Percentiles rank a stretch among this genome's conserved stretches.
These are phyloP conservation scores for Cercospora janseana DNA, from an alignment of 2,329 filamentous ascomycete genomes.

Conservation along the genomic window DNA sequence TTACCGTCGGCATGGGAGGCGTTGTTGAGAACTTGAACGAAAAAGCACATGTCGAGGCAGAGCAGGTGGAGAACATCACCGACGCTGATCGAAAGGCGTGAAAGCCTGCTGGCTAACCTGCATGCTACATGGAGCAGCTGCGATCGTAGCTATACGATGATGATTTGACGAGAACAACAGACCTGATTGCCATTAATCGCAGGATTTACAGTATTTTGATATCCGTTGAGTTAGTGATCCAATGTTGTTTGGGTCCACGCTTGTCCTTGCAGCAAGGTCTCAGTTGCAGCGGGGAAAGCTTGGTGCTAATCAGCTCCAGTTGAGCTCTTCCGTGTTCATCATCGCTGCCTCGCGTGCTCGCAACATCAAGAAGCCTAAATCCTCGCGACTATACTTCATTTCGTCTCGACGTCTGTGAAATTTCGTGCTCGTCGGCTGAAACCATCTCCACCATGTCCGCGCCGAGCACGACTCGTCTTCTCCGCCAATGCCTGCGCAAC, in stretches of 20 bases:
- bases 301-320: too few species aligned
- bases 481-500: constrained; percentile 27
- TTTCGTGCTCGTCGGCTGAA: not conserved
- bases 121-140: not conserved
- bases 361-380: not conserved
- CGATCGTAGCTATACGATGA: not conserved
- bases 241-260: too few species aligned
- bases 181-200: too few species aligned
- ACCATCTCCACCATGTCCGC: constrained; percentile 27
- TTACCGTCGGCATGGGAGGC: constrained; percentile 30
- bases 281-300: too few species aligned
- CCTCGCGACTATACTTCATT: not conserved
- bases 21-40: constrained; percentile 28
- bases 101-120: not conserved
- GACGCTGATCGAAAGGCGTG: constrained; percentile 22
- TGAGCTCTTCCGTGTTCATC: too few species aligned
- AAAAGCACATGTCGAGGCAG: constrained; percentile 29
- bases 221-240: too few species aligned
- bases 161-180: too few species aligned
- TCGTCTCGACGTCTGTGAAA: not conserved
- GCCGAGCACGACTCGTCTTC: constrained; percentile 26
- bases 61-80: constrained; percentile 26
- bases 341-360: not conserved
- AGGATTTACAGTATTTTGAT: too few species aligned
- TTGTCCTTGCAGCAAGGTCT: too few species aligned